Evolutionary conservation across 805 yeast species (phyloP), one percentile per base, ranked within the genome.

Genomic region (Kockiozyma suomiensis): DNA sequence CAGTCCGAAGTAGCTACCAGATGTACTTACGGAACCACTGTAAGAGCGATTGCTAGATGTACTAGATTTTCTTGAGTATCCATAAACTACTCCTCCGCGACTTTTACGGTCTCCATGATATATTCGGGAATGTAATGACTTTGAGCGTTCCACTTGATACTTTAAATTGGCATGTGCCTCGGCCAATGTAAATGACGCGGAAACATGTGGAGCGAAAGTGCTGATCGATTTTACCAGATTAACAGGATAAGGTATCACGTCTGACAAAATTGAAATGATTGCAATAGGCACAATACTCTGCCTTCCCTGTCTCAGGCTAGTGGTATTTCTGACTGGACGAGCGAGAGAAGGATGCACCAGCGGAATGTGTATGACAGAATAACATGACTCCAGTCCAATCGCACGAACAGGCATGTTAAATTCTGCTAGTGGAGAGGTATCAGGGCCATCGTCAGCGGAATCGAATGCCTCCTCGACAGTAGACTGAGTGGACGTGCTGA

Each of bases 371-470:
- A 72, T 55, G 21, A 72, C 59, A 4, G 74, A 69, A 54, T 61
- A 69, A 21, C 73, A 66, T 25, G 70, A 64, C 42, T 72, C 74
- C 37, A 68, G 64, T n/a, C 72, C 73, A 54, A 71, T 69, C 2
- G 73, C 71, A 23, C 68, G 70, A 10, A 71, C 64, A 2, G 72
- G 70, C 42, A 21, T 15, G 35, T 56, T 33, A 26, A 50, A 19
- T 37, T 54, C 50, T 4, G 42, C 58, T 7, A 25, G 46, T n/a
- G 54, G 50, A 10, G 51, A 26, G 5, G 25, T 30, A 1, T 50
- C 26, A 8, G 46, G 47, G 2, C 42, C 51, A 8, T 58, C 66
- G n/a, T 54, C 59, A 7, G 70, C 61, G 15, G 66, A 66, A 7
- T 58, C 68, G 50, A 69, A 67, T 4, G 72, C 69, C 15, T 54